Base-by-base conservation (phyloP, 306 rosid genomes). In the Alnus glutinosa region DNA sequence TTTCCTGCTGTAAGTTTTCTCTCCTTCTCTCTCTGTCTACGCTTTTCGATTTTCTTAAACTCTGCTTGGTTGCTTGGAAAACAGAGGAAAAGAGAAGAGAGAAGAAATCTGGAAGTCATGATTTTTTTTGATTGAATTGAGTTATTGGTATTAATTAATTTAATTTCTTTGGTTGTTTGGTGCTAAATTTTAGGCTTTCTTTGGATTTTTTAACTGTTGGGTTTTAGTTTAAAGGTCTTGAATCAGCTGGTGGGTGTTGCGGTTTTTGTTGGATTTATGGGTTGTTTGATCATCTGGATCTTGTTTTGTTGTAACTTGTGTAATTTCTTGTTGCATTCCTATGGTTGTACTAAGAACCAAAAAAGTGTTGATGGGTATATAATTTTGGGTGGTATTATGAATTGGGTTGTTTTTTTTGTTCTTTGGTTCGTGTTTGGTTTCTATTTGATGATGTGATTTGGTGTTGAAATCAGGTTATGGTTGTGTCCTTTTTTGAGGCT, bases 1-100 rank as follows among this genome's bases (percentile, higher is more conserved):
- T 94, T 94, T 76, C 98, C 98, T 55, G 98, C 98, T 3, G 97
- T 94, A 87, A 89, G 96, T 90, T 12, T 52, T 54, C 73, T 54
- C 73, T 79, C 11, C 71, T 7, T 37, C 36, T 34, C 18, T 5
- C 30, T 39, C 4, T 5, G 30, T 78, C 78, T 73, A 19, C 1
- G 13, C 46, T 44, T 74, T 79, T 70, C 58, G 23, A 0, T 78
- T 70, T 18, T 9, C 39, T 67, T 42, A 42, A 3, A 71, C 39
- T 55, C 47, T 84, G 75, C 75, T 75, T 9, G 67, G 77, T 59
- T 68, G 58, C 75, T 73, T 2, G 46, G 68, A 70, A 79, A 83
- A 23, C 28, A 39, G 32, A 28, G n/a, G 42, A 15, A 64, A 63
- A 75, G 61, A 67, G 37, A 49, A 69, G 55, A 58, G 9, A 64